A percentile compares a stretch with the other conserved stretches of the same genome.
Conservation (phyloP, 2,329 filamentous ascomycete genomes). For the Septoria linicola region DNA sequence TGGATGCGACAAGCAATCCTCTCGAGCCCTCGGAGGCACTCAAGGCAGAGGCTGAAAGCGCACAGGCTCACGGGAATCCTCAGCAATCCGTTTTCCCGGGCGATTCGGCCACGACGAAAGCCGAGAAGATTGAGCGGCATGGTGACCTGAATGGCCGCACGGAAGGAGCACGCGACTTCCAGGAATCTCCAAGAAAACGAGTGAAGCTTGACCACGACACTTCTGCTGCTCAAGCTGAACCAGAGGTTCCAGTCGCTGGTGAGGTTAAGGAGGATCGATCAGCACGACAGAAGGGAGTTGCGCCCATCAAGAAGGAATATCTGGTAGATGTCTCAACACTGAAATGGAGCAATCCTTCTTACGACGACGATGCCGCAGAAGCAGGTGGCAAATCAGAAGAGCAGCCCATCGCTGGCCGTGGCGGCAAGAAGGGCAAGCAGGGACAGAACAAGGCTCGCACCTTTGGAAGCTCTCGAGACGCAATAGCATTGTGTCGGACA, state of each 20-base stretch:
- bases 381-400: constrained; percentile 48
- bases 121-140: constrained; percentile 43
- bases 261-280: constrained; percentile 4
- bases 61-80: constrained; percentile 34
- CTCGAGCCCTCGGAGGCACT: constrained; percentile 28
- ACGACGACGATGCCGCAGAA: constrained; percentile 48
- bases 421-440: constrained; percentile 55
- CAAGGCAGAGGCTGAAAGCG: constrained; percentile 23
- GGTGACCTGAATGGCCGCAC: constrained; percentile 23
- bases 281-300: constrained; percentile 56
- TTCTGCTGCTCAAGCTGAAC: background rate
- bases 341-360: constrained; percentile 15
- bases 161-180: constrained; percentile 15
- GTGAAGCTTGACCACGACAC: constrained; percentile 39
- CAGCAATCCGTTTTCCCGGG: constrained; percentile 37
- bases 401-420: constrained; percentile 28
- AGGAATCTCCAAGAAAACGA: constrained; percentile 40
- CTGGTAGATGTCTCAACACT: constrained; percentile 35
- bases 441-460: constrained; percentile 82
- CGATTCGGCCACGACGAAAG: constrained; percentile 42
- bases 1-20: constrained; percentile 26
- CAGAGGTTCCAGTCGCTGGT: constrained; percentile 11
- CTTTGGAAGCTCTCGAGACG: constrained; percentile 78
- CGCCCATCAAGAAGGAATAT: constrained; percentile 72
- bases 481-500: constrained; percentile 73